phyloP scores from a whole-genome alignment of 1,284 basidiomycete species.

The Ceratobasidium sp. region DNA sequence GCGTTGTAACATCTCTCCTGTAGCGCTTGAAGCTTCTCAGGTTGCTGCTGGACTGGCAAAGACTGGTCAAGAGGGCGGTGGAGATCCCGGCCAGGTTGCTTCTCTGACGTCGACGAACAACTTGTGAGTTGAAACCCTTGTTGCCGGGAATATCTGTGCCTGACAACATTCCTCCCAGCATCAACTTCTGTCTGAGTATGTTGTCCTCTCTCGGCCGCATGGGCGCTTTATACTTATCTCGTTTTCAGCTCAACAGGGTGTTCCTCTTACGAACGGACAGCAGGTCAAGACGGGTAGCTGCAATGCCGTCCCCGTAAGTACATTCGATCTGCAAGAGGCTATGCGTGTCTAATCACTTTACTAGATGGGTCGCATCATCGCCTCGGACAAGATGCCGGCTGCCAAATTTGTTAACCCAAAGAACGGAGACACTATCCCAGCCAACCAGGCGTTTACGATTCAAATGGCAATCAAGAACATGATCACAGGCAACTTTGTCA shows the following conservation, averaged over 20 bases:
- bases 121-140: constrained; percentile 50
- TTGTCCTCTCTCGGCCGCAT: background rate
- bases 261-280: constrained; percentile 50
- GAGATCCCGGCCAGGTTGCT: constrained; percentile 57
- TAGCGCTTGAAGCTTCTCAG: constrained; percentile 59
- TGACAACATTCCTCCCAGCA: constrained; percentile 11
- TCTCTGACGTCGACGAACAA: constrained; percentile 64
- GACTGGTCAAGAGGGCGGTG: constrained; percentile 58
- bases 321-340: constrained; percentile 40
- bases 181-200: constrained; percentile 24
- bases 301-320: constrained; percentile 60
- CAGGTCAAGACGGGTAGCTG: constrained; percentile 52
- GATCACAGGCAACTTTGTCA: constrained; percentile 51
- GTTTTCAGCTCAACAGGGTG: constrained; percentile 49
- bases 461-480: constrained; percentile 52
- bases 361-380: constrained; percentile 38
- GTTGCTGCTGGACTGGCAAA: constrained; percentile 61
- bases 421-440: constrained; percentile 50
- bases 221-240: constrained; percentile 37
- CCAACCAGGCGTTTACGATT: constrained; percentile 53
- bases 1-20: background rate
- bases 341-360: background rate
- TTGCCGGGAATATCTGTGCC: background rate
- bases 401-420: constrained; percentile 50
- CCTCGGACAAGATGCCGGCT: constrained; percentile 54